These are phyloP conservation scores for Phytophthora kernoviae DNA, from an alignment of 352 stramenopile species.

Conservation along the genomic window DNA sequence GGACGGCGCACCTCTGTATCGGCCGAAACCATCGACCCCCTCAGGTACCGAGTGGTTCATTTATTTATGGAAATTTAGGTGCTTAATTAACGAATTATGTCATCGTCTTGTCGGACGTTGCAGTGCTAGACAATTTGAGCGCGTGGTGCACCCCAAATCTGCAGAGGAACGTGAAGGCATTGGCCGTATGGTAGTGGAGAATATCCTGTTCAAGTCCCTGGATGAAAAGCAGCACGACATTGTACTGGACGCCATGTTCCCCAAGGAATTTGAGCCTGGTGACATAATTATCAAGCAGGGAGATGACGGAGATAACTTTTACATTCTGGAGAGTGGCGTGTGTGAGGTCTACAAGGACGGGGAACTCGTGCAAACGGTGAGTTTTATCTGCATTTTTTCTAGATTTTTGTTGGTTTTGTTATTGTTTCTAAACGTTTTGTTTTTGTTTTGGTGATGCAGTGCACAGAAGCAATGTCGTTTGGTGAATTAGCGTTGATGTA, in stretches of 20 bases:
- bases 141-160: constrained; percentile 87
- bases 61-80: too few relatives aligned
- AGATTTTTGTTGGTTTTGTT: constrained; percentile 2
- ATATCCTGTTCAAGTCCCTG: constrained; percentile 91
- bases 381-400: constrained; percentile 8
- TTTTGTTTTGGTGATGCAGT: constrained; percentile 34
- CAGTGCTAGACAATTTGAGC: constrained; percentile 83
- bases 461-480: constrained; percentile 93
- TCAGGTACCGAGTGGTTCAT: constrained; percentile 43
- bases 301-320: constrained; percentile 94
- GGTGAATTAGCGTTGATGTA: constrained; percentile 98
- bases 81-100: neutral
- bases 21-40: constrained; percentile 84
- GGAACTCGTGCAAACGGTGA: constrained; percentile 82
- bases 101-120: constrained; percentile 16
- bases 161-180: constrained; percentile 77
- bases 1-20: constrained; percentile 89
- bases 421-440: neutral
- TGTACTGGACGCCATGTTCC: constrained; percentile 87
- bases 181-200: constrained; percentile 83
- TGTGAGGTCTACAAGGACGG: constrained; percentile 92
- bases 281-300: constrained; percentile 91
- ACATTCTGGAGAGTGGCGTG: constrained; percentile 93
- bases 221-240: constrained; percentile 90
- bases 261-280: constrained; percentile 77